A percentile compares a stretch with the other conserved stretches of the same genome.
Conservation (phyloP, 78 protist species). For the Creolimax fragrantissima region DNA sequence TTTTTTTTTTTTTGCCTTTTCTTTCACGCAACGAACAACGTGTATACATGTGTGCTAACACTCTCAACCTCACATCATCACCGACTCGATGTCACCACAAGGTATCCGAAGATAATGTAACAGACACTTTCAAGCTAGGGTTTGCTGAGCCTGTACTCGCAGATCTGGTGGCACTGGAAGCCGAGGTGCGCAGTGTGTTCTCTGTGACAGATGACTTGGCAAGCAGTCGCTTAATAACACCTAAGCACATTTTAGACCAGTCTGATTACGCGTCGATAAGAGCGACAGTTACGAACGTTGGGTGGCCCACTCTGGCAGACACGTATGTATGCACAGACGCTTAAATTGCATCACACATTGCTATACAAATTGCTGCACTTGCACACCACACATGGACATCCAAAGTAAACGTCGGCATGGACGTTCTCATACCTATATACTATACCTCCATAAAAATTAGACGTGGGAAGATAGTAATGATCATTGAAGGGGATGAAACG, state of each 20-base stretch:
- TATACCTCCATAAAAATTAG: too few species aligned
- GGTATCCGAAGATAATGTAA: background rate
- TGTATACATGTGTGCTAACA: too few species aligned
- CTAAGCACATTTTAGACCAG: background rate
- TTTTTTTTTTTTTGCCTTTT: too few species aligned
- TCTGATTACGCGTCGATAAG: background rate
- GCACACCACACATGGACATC: too few species aligned
- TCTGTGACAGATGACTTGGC: background rate
- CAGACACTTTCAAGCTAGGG: background rate
- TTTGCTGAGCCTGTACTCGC: background rate
- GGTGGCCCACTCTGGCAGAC: background rate
- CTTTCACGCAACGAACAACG: too few species aligned
- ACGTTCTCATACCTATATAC: too few species aligned
- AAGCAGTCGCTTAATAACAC: background rate
- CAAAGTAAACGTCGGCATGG: too few species aligned
- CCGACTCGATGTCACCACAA: too few species aligned
- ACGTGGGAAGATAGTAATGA: background rate
- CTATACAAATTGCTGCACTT: too few species aligned
- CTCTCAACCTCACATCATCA: too few species aligned
- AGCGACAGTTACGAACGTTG: background rate
- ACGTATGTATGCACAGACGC: too few species aligned
- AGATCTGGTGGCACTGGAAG: background rate
- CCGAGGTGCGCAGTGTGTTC: background rate
- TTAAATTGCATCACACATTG: too few species aligned
- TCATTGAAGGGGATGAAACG: background rate